These are phyloP conservation scores for Brassica balearica DNA, from an alignment of 441 rosid species.

Conservation along the genomic window DNA sequence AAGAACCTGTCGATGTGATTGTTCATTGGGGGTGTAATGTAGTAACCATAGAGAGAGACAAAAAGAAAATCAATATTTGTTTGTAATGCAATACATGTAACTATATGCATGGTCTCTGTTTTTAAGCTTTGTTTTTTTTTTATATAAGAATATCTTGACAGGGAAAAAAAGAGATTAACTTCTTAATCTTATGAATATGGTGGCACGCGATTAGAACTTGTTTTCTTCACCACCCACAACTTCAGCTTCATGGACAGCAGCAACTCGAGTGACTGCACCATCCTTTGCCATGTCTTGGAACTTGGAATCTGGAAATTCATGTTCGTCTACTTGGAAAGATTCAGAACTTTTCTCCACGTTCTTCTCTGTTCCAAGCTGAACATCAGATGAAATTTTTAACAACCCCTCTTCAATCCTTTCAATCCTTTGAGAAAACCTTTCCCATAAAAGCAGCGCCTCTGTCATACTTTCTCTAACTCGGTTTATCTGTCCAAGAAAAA, in stretches of 20 bases:
- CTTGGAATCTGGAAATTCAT: no score
- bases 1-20: constrained; percentile 37
- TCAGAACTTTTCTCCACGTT: neutral
- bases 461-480: no score
- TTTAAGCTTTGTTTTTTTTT: neutral
- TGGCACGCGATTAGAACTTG: neutral
- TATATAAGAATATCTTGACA: neutral
- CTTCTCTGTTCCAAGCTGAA: neutral
- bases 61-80: constrained; percentile 4
- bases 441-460: neutral
- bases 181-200: neutral
- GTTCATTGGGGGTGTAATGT: constrained; percentile 46
- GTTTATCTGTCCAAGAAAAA: no score
- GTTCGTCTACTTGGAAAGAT: no score
- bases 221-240: neutral
- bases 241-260: neutral
- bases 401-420: no score
- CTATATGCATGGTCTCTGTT: neutral
- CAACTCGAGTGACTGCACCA: neutral
- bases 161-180: neutral
- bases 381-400: no score
- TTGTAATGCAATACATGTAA: constrained; percentile 40
- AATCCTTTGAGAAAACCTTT: neutral
- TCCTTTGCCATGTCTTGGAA: no score
- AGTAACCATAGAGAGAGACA: constrained; percentile 35